phyloP scores from a whole-genome alignment of 1,284 basidiomycete genomes.

The Cutaneotrichosporon curvatum region DNA sequence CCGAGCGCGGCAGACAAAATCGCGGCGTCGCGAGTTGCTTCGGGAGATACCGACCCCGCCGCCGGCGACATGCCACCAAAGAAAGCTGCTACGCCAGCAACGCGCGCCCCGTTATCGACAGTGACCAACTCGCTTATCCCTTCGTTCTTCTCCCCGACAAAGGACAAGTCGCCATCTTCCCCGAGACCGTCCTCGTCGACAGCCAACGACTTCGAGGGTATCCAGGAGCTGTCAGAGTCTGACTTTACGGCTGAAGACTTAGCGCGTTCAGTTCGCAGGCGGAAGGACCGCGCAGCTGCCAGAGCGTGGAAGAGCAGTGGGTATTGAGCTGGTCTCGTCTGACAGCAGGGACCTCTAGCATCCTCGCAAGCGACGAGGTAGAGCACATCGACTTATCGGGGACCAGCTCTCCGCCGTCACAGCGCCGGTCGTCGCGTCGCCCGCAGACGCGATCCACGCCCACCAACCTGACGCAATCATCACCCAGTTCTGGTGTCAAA shows the following conservation, averaged over 20 bases:
- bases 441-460: not conserved
- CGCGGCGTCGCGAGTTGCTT: too few relatives aligned
- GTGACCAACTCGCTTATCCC: conserved; percentile 1
- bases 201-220: conserved; percentile 7
- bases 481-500: not conserved
- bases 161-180: not conserved
- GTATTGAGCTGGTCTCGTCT: not conserved
- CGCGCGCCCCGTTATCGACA: not conserved
- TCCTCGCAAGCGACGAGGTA: not conserved
- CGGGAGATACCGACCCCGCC: too few relatives aligned
- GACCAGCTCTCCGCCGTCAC: not conserved
- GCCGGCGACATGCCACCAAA: not conserved
- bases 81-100: too few relatives aligned
- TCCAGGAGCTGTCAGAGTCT: conserved; percentile 7
- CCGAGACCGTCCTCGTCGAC: not conserved
- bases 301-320: not conserved
- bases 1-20: not conserved
- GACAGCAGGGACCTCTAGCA: not conserved
- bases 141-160: not conserved
- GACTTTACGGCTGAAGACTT: conserved; percentile 7
- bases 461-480: not conserved
- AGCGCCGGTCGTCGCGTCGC: not conserved
- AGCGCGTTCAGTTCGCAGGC: conserved; percentile 2
- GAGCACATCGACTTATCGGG: conserved; percentile 5
- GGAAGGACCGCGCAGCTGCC: not conserved